Conservation (phyloP, 2,329 filamentous ascomycete species). For the Pyricularia pennisetigena region DNA sequence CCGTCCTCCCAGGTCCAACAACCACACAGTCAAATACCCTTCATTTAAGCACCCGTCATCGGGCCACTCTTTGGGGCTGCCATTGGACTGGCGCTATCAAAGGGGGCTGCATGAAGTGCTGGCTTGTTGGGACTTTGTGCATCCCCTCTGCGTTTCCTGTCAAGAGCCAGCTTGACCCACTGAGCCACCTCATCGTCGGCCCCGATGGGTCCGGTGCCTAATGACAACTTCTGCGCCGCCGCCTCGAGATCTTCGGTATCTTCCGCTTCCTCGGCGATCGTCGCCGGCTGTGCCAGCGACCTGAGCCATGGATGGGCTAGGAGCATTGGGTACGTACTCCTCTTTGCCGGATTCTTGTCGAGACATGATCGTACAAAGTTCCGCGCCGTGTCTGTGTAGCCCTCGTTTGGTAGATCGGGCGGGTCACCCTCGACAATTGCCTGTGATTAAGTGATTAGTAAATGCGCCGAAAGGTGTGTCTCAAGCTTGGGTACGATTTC, state of each 20-base stretch:
- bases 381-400: slow-evolving; percentile 69
- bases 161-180: slow-evolving; percentile 70
- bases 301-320: slow-evolving; percentile 82
- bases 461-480: neutral
- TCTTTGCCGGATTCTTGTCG: slow-evolving; percentile 82
- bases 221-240: slow-evolving; percentile 13
- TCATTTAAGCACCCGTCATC: neutral
- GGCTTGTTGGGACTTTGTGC: slow-evolving; percentile 50
- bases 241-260: slow-evolving; percentile 20
- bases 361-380: slow-evolving; percentile 86
- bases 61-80: slow-evolving; percentile 23
- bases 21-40: neutral
- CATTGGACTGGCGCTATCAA: slow-evolving; percentile 59
- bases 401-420: slow-evolving; percentile 69
- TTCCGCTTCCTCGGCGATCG: slow-evolving; percentile 24
- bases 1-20: neutral
- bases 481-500: slow-evolving; percentile 3
- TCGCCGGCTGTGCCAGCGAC: slow-evolving; percentile 19
- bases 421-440: slow-evolving; percentile 98
- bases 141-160: slow-evolving; percentile 50
- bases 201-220: slow-evolving; percentile 19
- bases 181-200: slow-evolving; percentile 75
- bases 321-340: slow-evolving; percentile 90
- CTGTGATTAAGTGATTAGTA: slow-evolving; percentile 34
- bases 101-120: slow-evolving; percentile 76